Evolutionary conservation across 768 basidiomycete genomes (phyloP).

Genomic region (Tricholoma hemisulphureum): DNA sequence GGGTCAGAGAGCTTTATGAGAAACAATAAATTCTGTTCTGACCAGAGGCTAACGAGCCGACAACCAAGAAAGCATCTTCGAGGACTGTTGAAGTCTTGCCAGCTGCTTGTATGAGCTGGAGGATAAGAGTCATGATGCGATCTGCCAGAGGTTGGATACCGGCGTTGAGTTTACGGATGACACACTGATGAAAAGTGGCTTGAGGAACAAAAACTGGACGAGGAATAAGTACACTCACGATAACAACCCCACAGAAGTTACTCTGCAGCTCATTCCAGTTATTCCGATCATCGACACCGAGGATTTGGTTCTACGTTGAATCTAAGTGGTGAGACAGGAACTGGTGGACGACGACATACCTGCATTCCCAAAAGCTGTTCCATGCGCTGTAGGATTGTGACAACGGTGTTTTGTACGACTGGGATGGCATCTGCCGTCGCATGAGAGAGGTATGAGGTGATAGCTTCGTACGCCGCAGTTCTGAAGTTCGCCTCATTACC

Average conservation of each 20-base stretch:
- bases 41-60: conserved; percentile 84
- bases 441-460: conserved; percentile 82
- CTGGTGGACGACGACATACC: conserved; percentile 40
- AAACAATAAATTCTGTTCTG: conserved; percentile 14
- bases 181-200: conserved; percentile 49
- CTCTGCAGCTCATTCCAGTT: conserved; percentile 99
- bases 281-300: conserved; percentile 93
- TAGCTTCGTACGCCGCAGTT: conserved; percentile 94
- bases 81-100: conserved; percentile 93
- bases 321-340: not conserved
- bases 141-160: conserved; percentile 89
- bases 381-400: conserved; percentile 86
- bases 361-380: conserved; percentile 84
- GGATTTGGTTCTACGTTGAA: conserved; percentile 72
- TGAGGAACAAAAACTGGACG: not conserved
- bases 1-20: conserved; percentile 1
- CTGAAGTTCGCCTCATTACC: conserved; percentile 91
- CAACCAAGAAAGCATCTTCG: conserved; percentile 94
- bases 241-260: conserved; percentile 88
- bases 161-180: conserved; percentile 78
- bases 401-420: conserved; percentile 78
- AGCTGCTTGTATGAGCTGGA: conserved; percentile 81
- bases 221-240: conserved; percentile 50
- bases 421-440: conserved; percentile 75
- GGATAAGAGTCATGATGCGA: conserved; percentile 89